Conservation (phyloP, 164 flowering plant genomes). For the Berberis thunbergii region DNA sequence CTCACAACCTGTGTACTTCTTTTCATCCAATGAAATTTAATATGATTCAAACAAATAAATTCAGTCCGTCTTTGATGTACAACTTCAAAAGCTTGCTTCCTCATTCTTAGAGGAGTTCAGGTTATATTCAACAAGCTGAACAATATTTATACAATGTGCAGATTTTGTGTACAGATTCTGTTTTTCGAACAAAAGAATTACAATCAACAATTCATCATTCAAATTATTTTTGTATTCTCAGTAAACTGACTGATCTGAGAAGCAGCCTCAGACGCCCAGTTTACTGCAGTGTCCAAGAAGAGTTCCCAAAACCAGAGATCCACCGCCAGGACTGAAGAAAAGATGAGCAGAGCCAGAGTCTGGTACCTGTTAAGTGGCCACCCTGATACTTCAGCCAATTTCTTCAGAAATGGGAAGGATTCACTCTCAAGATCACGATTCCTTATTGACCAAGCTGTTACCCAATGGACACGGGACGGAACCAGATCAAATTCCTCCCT, state of each 20-base stretch:
- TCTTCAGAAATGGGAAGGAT: constrained; percentile 63
- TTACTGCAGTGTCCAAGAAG: constrained; percentile 54
- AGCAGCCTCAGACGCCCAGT: constrained; percentile 46
- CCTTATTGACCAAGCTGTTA: constrained; percentile 91
- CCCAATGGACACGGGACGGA: constrained; percentile 71
- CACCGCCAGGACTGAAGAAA: constrained; percentile 72
- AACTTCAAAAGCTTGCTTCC: too few relatives aligned
- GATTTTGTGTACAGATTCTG: not conserved
- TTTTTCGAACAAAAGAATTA: not conserved
- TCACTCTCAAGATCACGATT: constrained; percentile 36
- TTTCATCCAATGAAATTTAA: too few relatives aligned
- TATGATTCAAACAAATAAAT: too few relatives aligned
- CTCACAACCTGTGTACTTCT: too few relatives aligned
- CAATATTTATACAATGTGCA: too few relatives aligned
- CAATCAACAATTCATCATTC: not conserved
- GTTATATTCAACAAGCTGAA: too few relatives aligned
- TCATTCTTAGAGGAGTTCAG: too few relatives aligned
- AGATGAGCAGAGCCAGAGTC: constrained; percentile 70
- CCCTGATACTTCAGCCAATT: constrained; percentile 59
- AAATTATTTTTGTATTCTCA: constrained; percentile 15
- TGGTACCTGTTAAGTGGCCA: constrained; percentile 95
- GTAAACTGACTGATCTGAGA: constrained; percentile 30
- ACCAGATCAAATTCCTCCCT: constrained; percentile 68
- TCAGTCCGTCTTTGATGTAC: too few relatives aligned
- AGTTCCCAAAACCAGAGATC: constrained; percentile 98